Base-by-base conservation (phyloP, 2,329 filamentous ascomycete species). In the Ophiostoma quercus region DNA sequence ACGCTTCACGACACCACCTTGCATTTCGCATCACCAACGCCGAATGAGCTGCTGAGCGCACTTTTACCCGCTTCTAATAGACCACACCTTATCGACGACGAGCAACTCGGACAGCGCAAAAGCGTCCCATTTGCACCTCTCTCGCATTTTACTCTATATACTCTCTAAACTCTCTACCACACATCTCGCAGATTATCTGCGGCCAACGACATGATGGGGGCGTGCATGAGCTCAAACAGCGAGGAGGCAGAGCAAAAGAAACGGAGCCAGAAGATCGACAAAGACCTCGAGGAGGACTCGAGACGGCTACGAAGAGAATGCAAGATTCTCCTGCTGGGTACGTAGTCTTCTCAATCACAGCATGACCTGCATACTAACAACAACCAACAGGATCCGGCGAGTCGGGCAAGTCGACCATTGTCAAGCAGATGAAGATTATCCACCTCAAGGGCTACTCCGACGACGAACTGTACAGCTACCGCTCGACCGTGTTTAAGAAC, bases 351-450 rank as follows among this genome's bases (percentile, higher is more conserved):
- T 3, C 2, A 9, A 12, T 14, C 12, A 41, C 39, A 11, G 11
- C 39, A 41, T 51, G 47, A 22, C 16, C 47, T n/a, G 16, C 4
- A 22, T 32, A 39, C 71, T 79, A 66, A 68, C 2, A 22, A 74
- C 79, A 66, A 68, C 62, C 2, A 22, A 74, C 79, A 97, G 95
- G 95, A 74, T 98, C 95, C 74, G 95, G 95, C 74, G 95, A 99
- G 83, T 98, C 94, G 80, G 95, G 95, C 75, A 99, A 99, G 82
- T 98, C 95, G 71, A 99, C 95, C 11, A 98, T 99, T 76, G 95
- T 99, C 75, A 99, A 99, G 81, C 95, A 99, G 84, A 99, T 99
- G 95, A 99, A 98, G 82, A 99, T 99, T 76, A 98, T 99, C 77
- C 95, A 99, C 78, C 90, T 98, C 76, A 97, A 97, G 81, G 95